A percentile compares a stretch with the other conserved stretches of the same genome.
These are phyloP conservation scores for Geotrichum cucujoidarum DNA, from an alignment of 1,139 yeast species.

Conservation along the genomic window DNA sequence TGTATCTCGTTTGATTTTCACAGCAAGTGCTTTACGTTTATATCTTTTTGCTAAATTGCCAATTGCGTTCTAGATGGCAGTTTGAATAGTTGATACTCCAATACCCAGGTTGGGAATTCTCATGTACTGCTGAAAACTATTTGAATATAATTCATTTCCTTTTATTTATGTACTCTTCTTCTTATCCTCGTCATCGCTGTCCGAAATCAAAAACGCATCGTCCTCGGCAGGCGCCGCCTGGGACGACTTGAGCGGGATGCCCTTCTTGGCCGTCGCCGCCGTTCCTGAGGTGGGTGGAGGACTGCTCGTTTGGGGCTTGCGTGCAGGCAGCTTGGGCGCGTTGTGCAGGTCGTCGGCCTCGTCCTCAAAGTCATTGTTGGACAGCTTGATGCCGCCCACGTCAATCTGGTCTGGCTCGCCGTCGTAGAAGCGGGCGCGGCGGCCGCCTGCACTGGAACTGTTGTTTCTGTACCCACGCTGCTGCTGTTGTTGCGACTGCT, in stretches of 20 bases:
- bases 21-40: too few relatives aligned
- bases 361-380: constrained; percentile 2
- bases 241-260: constrained; percentile 54
- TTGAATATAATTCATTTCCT: neutral
- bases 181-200: constrained; percentile 59
- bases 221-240: constrained; percentile 48
- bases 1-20: too few relatives aligned
- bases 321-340: neutral
- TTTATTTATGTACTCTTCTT: neutral
- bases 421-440: constrained; percentile 9
- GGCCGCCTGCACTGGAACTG: too few relatives aligned
- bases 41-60: too few relatives aligned
- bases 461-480: constrained; percentile 15
- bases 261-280: constrained; percentile 36
- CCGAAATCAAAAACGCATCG: constrained; percentile 68
- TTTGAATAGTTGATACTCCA: neutral
- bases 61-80: neutral
- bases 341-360: constrained; percentile 1
- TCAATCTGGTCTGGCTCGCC: constrained; percentile 23
- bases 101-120: neutral
- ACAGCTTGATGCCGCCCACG: constrained; percentile 21
- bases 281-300: neutral
- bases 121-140: too few relatives aligned
- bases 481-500: constrained; percentile 19
- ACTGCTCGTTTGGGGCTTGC: neutral